These are phyloP conservation scores for Camellia sinensis DNA, from an alignment of 148 eudicot species.

Conservation along the genomic window DNA sequence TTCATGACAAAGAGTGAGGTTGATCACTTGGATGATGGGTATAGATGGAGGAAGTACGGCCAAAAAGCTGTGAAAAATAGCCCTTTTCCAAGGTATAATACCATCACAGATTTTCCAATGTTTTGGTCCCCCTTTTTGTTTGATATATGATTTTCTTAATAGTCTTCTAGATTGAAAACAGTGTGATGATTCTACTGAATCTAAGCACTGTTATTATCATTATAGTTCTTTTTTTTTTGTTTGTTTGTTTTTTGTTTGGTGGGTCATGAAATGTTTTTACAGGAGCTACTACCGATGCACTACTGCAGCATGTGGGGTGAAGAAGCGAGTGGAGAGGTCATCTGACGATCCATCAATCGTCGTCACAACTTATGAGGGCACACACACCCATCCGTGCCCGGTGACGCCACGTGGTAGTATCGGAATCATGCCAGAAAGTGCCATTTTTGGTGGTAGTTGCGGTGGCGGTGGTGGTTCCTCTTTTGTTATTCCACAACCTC, in stretches of 20 bases:
- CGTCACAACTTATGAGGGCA: conserved; percentile 87
- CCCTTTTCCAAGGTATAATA: conserved; percentile 78
- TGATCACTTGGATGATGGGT: conserved; percentile 95
- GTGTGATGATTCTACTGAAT: neutral
- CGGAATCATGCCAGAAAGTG: conserved; percentile 33
- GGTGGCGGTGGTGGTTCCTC: conserved; percentile 14
- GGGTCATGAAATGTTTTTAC: neutral
- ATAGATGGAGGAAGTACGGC: conserved; percentile 98
- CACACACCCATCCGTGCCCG: conserved; percentile 76
- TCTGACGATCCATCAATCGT: conserved; percentile 61
- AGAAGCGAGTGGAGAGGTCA: conserved; percentile 82
- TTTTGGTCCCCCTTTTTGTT: neutral
- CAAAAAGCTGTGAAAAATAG: conserved; percentile 94
- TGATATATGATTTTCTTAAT: neutral
- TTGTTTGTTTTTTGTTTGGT: neutral
- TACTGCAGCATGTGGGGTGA: conserved; percentile 74
- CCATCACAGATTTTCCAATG: neutral
- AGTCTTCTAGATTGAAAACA: neutral
- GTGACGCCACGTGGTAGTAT: conserved; percentile 42
- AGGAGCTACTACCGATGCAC: conserved; percentile 99
- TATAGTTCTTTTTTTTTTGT: neutral
- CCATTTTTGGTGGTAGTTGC: conserved; percentile 9
- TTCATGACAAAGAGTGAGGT: conserved; percentile 87
- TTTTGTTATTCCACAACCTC: conserved; percentile 18
- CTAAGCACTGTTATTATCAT: neutral